These are phyloP conservation scores for Naganishia kalamii DNA, from an alignment of 768 basidiomycete genomes.

Conservation along the genomic window DNA sequence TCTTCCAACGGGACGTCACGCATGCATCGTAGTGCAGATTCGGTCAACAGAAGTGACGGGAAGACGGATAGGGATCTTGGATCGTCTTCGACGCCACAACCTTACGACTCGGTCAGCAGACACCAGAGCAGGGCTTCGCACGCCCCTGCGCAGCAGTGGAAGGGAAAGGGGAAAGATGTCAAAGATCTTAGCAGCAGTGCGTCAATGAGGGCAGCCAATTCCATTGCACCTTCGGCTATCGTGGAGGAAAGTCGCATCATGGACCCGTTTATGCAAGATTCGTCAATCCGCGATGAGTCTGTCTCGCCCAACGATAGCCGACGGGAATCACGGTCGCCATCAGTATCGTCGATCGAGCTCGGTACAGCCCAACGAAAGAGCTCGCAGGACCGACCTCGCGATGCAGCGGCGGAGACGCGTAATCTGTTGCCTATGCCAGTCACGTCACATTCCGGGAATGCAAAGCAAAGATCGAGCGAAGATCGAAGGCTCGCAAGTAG, in stretches of 20 bases:
- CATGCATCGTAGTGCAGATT: background rate
- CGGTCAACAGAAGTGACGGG: background rate
- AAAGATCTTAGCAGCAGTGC: background rate
- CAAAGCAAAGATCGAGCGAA: background rate
- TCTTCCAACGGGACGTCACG: background rate
- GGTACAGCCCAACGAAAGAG: background rate
- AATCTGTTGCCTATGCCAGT: conserved; percentile 15
- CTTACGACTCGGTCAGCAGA: background rate
- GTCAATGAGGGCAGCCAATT: background rate
- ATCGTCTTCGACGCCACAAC: conserved; percentile 14
- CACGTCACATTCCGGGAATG: background rate
- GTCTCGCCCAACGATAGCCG: too few relatives aligned
- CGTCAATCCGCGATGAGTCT: too few relatives aligned
- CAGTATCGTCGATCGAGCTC: conserved; percentile 8
- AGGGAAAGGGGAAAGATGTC: background rate
- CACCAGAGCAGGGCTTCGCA: background rate
- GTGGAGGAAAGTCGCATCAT: too few relatives aligned
- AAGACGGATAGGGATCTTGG: conserved; percentile 9
- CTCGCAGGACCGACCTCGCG: background rate
- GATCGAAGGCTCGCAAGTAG: background rate
- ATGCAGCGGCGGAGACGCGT: conserved; percentile 6
- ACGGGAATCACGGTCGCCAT: conserved; percentile 13
- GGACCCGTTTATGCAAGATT: too few relatives aligned
- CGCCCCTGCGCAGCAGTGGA: background rate
- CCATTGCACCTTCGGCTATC: too few relatives aligned